Percentiles rank a stretch among this genome's conserved stretches.
Conservation (phyloP, 495 filamentous ascomycete species). For the Tuber magnatum region DNA sequence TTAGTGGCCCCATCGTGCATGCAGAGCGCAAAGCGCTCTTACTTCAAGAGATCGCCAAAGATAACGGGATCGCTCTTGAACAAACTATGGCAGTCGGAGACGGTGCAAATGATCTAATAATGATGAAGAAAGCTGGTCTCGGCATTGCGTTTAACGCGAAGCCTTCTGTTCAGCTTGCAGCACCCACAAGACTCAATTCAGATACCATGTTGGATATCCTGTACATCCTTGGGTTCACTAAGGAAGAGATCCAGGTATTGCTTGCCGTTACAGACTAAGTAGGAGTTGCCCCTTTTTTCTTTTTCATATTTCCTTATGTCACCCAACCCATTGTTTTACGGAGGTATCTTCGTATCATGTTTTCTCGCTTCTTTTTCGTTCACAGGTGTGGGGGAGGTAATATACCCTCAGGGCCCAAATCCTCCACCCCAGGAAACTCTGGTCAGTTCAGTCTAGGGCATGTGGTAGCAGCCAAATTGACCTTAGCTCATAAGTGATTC, state of each 20-base stretch:
- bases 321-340: background rate
- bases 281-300: background rate
- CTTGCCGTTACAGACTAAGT: background rate
- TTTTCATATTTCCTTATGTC: background rate
- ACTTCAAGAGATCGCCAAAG: constrained; percentile 65
- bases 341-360: background rate
- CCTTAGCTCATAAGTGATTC: background rate
- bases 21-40: constrained; percentile 70
- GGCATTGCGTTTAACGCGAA: constrained; percentile 95
- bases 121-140: constrained; percentile 81
- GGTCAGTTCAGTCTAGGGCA: background rate
- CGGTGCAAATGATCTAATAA: constrained; percentile 88
- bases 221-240: constrained; percentile 70
- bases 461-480: background rate
- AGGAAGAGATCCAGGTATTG: constrained; percentile 47
- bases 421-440: background rate
- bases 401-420: background rate
- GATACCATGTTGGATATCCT: constrained; percentile 71
- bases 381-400: background rate
- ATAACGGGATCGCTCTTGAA: constrained; percentile 62
- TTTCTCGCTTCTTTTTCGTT: background rate
- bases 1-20: constrained; percentile 72
- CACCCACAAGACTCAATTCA: constrained; percentile 73
- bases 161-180: constrained; percentile 78
- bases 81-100: constrained; percentile 84